Evolutionary conservation across 768 basidiomycete species (phyloP), one percentile per base, ranked within the genome.

Genomic region (Tricholoma matsutake): DNA sequence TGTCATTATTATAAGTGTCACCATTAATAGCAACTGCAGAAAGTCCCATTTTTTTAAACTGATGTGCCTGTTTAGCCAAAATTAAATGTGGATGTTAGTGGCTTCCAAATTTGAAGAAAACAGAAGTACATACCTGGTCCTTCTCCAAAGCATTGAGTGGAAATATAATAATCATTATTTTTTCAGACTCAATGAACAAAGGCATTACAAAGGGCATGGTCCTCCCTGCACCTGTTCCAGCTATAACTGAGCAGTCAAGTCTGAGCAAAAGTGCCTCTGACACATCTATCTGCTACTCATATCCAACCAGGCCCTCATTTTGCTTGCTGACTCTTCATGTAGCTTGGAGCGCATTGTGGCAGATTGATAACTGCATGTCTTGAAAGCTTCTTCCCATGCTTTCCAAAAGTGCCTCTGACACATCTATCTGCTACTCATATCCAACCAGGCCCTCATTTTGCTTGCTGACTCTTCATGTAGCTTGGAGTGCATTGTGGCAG

Each of bases 71-170:
- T 61, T 60, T 41, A 41, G 10, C 52, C 22, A 61, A 43, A 52
- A 13, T 28, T 34, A 45, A 9, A 34, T n/a, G 16, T 34, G 32
- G 32, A 34, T 34, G 32, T 34, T 34, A 34, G 32, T 34, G 32
- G 32, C 45, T 47, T 34, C 32, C 32, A 34, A 34, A 34, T 34
- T 34, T 34, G 32, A 34, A 34, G 32, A 34, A 34, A 10, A 10
- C 10, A 18, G 9, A 9, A 49, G 11, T 32, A 10, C 52, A 63
- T 29, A 76, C 76, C 69, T 76, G 75, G 59, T 78, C 75, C 25
- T 61, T 65, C 60, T 78, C 69, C 22, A 79, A 66, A 16, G 68
- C 64, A 54, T 78, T 79, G 11, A 78, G 62, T 6, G 73, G 77
- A 1, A 60, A n/a, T n/a, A n/a, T n/a, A n/a, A n/a, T n/a, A n/a